Conservation (phyloP, 2,329 filamentous ascomycete species). For the Monosporascus sp. region DNA sequence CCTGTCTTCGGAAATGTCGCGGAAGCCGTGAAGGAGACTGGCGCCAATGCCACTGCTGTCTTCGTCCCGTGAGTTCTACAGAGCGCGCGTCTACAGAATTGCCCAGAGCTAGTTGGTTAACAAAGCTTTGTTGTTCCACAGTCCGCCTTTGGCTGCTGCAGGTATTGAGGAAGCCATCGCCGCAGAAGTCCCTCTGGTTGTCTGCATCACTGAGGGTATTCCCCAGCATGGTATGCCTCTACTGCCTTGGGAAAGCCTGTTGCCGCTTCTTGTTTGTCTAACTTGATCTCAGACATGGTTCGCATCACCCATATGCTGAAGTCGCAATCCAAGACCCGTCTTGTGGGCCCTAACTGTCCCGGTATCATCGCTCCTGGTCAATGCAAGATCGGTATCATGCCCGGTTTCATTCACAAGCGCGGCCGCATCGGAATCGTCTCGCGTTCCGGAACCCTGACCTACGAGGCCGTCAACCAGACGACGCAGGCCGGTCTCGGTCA, state of each 20-base stretch:
- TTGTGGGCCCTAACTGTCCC: slow-evolving; percentile 97
- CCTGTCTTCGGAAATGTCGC: slow-evolving; percentile 89
- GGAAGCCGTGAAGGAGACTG: slow-evolving; percentile 85
- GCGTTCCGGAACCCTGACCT: slow-evolving; percentile 94
- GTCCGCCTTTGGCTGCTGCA: slow-evolving; percentile 83
- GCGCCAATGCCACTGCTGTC: slow-evolving; percentile 87
- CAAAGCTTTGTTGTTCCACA: slow-evolving; percentile 30
- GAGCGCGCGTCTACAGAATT: slow-evolving; percentile 37
- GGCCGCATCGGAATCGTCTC: slow-evolving; percentile 98
- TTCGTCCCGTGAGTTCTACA: slow-evolving; percentile 82
- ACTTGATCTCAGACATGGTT: slow-evolving; percentile 73
- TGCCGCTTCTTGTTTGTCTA: slow-evolving; percentile 3
- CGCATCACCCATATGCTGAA: slow-evolving; percentile 98
- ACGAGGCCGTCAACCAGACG: slow-evolving; percentile 99
- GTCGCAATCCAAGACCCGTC: slow-evolving; percentile 92
- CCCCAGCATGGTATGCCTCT: slow-evolving; percentile 78
- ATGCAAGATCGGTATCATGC: slow-evolving; percentile 99
- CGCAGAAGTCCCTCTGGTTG: slow-evolving; percentile 89
- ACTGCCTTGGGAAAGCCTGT: slow-evolving; percentile 1
- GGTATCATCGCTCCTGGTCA: slow-evolving; percentile 92
- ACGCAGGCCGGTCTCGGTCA: slow-evolving; percentile 95
- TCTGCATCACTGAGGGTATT: slow-evolving; percentile 98
- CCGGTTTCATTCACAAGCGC: slow-evolving; percentile 99
- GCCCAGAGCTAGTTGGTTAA: slow-evolving; percentile 9
- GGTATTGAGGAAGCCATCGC: slow-evolving; percentile 95